Conservation (phyloP, 2,329 filamentous ascomycete genomes). For the Ceratocystis huliohia region DNA sequence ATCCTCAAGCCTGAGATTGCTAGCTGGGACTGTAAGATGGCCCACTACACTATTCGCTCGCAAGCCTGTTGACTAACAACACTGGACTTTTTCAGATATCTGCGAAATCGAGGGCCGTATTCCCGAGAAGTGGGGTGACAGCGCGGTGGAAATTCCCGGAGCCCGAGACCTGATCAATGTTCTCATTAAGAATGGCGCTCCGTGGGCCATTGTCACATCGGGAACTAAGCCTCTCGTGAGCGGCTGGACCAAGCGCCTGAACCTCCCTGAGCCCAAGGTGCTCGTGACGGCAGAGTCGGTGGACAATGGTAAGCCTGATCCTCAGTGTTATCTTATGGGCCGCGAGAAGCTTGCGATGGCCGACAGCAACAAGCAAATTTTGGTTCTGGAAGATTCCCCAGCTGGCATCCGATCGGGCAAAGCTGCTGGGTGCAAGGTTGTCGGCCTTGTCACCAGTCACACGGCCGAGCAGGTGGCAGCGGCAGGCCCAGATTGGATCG, state of each 20-base stretch:
- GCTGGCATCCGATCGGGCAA: constrained; percentile 75
- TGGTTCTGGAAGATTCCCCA: constrained; percentile 83
- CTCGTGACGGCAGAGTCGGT: constrained; percentile 69
- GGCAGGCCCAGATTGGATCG: constrained; percentile 79
- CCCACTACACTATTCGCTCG: neutral
- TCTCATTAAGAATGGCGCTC: constrained; percentile 48
- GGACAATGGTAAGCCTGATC: constrained; percentile 62
- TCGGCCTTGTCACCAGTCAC: constrained; percentile 79
- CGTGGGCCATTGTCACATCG: constrained; percentile 80
- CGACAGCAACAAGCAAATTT: constrained; percentile 38
- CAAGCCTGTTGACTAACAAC: neutral
- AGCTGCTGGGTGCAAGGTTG: constrained; percentile 70
- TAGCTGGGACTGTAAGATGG: constrained; percentile 72
- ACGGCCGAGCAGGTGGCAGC: constrained; percentile 55
- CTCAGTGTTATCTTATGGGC: constrained; percentile 58
- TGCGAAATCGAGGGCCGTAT: constrained; percentile 64
- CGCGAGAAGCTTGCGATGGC: constrained; percentile 46
- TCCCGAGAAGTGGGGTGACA: constrained; percentile 60
- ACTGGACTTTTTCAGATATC: constrained; percentile 47
- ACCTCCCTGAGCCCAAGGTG: constrained; percentile 50
- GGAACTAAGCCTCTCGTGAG: constrained; percentile 54
- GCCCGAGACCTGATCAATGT: constrained; percentile 56
- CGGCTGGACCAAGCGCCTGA: constrained; percentile 58
- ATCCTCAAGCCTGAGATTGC: constrained; percentile 73
- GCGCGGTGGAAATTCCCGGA: constrained; percentile 78